Evolutionary conservation across 2,329 filamentous ascomycete genomes (phyloP), one percentile per base, ranked within the genome.

Genomic region (Aspergillus sp.): DNA sequence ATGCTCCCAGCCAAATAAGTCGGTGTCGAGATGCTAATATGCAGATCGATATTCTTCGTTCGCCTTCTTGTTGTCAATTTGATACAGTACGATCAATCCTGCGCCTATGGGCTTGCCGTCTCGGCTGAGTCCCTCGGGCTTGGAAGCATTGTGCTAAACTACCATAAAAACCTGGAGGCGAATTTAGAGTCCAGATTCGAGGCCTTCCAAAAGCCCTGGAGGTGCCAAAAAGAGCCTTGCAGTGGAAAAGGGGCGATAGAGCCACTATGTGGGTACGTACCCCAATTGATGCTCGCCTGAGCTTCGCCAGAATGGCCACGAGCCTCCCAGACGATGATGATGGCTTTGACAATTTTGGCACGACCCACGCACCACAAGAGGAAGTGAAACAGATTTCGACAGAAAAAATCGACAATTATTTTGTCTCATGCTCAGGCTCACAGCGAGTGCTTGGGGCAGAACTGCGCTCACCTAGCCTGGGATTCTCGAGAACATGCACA

Each of bases 21-120:
- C 62, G 61, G 64, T 64, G 64, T 69, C 55, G 22, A 50, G 50
- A 43, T 50, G 54, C 11, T 72, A 19, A 19, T 71, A 74, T 74
- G 74, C 70, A 64, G 74, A 75, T 75, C 73, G 72, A 64, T 72
- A 65, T 61, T 66, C 64, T 28, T 65, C 56, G 62, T 62, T 61
- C 61, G 59, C 45, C 53, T 46, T 34, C 38, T 52, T 45, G 34
- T 28, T 53, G 60, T 57, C 28, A 58, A 62, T 47, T 52, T 59
- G 62, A 64, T 54, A 64, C 59, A 57, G 47, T 47, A 19, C 23
- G 46, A 53, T 52, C 22, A 8, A 53, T 25, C 22, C 54, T 23
- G 48, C 34, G 34, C 34, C 34, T 13, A 41, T 41, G 34, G 13
- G 9, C 34, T 41, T 41, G 34, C 34, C 34, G 34, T 41, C 11